Percentiles rank a stretch among this genome's conserved stretches.
Evolutionary conservation across 192 early-diverging fungal genomes (phyloP).

Genomic region (Endogone sp.): DNA sequence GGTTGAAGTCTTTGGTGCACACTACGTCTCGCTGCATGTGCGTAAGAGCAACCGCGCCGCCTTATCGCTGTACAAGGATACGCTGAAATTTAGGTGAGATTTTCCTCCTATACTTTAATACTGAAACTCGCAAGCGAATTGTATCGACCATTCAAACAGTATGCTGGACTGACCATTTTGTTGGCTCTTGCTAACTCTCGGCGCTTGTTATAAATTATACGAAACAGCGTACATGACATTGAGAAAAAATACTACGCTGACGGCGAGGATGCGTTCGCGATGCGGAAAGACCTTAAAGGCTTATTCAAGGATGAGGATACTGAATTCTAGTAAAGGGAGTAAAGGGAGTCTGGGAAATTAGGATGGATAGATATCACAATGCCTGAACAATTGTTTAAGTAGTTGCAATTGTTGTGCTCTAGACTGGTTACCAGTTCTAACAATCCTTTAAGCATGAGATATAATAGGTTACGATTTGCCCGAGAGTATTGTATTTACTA

Average conservation of each 20-base stretch:
- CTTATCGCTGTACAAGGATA: slow-evolving; percentile 89
- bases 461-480: no score
- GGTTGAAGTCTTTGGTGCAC: slow-evolving; percentile 82
- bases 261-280: slow-evolving; percentile 89
- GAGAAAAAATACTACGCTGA: slow-evolving; percentile 99
- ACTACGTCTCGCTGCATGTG: slow-evolving; percentile 92
- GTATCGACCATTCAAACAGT: slow-evolving; percentile 7
- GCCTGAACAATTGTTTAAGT: no score
- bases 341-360: no score
- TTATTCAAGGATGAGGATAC: not conserved
- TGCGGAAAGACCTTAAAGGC: slow-evolving; percentile 48
- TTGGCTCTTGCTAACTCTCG: not conserved
- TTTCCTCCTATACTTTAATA: no score
- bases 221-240: slow-evolving; percentile 69
- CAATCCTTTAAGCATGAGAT: no score
- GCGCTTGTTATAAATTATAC: not conserved
- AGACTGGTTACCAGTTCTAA: no score
- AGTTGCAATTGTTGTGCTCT: no score
- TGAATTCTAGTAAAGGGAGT: no score
- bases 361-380: no score
- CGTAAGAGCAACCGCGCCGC: slow-evolving; percentile 92
- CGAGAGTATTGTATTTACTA: no score
- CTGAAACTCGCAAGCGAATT: no score
- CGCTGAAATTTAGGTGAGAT: slow-evolving; percentile 78
- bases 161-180: not conserved